Evolutionary conservation across 2,329 filamentous ascomycete genomes (phyloP).

Genomic region (Scleromitrula shiraiana): DNA sequence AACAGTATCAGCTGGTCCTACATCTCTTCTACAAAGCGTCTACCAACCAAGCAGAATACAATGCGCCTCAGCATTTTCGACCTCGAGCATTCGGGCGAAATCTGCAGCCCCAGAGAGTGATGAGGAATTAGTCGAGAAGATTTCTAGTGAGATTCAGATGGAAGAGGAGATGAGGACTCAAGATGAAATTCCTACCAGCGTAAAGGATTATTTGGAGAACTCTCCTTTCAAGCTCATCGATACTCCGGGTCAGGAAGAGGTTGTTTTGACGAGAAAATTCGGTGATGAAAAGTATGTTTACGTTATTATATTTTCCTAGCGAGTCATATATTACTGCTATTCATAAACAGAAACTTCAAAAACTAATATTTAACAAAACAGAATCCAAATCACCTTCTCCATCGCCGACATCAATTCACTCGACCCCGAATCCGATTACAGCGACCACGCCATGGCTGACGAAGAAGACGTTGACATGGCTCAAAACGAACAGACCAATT

Average conservation of each 20-base stretch:
- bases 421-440: conserved; percentile 49
- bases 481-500: conserved; percentile 45
- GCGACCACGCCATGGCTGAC: conserved; percentile 48
- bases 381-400: conserved; percentile 75
- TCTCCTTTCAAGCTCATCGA: conserved; percentile 79
- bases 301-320: neutral
- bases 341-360: conserved; percentile 18
- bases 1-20: conserved; percentile 23
- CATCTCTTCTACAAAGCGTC: conserved; percentile 24
- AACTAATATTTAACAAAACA: conserved; percentile 28
- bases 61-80: conserved; percentile 29
- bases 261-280: conserved; percentile 73
- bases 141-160: conserved; percentile 74
- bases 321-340: conserved; percentile 25
- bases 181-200: conserved; percentile 63
- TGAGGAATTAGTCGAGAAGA: conserved; percentile 76
- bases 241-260: conserved; percentile 75
- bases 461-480: conserved; percentile 36
- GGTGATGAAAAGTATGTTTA: conserved; percentile 73
- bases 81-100: conserved; percentile 35
- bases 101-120: conserved; percentile 45
- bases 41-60: conserved; percentile 24
- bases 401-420: conserved; percentile 72
- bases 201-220: conserved; percentile 85
- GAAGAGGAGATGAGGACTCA: conserved; percentile 71